These are phyloP conservation scores for Penicillium riverlandense DNA, from an alignment of 495 filamentous ascomycete genomes.

Conservation along the genomic window DNA sequence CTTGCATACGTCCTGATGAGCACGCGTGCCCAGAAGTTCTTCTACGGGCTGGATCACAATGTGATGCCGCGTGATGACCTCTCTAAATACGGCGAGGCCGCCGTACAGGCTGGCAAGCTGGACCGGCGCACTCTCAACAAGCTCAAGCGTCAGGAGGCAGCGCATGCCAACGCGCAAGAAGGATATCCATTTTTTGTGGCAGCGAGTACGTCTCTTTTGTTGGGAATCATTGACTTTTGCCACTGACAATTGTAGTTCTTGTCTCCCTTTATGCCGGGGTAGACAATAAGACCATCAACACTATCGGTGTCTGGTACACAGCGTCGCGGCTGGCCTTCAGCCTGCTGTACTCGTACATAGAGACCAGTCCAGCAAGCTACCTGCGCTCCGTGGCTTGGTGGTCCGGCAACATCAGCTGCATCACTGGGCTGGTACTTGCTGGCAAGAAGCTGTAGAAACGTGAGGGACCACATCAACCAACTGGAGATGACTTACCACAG, in stretches of 20 bases:
- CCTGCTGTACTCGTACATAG: conserved; percentile 32
- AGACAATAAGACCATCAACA: conserved; percentile 30
- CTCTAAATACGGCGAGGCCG: conserved; percentile 34
- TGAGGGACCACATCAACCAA: not conserved
- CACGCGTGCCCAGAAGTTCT: conserved; percentile 33
- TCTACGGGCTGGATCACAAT: conserved; percentile 44
- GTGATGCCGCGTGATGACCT: conserved; percentile 38
- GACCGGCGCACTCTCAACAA: conserved; percentile 33
- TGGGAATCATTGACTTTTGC: not conserved
- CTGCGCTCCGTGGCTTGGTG: conserved; percentile 40
- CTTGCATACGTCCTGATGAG: conserved; percentile 39
- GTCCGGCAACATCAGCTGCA: conserved; percentile 37
- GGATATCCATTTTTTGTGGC: conserved; percentile 40
- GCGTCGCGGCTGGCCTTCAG: conserved; percentile 33
- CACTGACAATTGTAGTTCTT: conserved; percentile 18
- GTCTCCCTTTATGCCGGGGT: conserved; percentile 27
- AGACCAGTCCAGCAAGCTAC: conserved; percentile 23
- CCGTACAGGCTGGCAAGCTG: conserved; percentile 43
- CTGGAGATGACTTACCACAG: not conserved
- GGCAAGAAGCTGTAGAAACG: conserved; percentile 15
- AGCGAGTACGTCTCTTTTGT: conserved; percentile 18
- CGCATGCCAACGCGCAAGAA: conserved; percentile 43
- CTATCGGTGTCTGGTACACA: conserved; percentile 35
- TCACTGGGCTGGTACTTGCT: conserved; percentile 22
- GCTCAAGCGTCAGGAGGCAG: conserved; percentile 39